Evolutionary conservation across 306 rosid species (phyloP).

Genomic region (Lathyrus sativus): DNA sequence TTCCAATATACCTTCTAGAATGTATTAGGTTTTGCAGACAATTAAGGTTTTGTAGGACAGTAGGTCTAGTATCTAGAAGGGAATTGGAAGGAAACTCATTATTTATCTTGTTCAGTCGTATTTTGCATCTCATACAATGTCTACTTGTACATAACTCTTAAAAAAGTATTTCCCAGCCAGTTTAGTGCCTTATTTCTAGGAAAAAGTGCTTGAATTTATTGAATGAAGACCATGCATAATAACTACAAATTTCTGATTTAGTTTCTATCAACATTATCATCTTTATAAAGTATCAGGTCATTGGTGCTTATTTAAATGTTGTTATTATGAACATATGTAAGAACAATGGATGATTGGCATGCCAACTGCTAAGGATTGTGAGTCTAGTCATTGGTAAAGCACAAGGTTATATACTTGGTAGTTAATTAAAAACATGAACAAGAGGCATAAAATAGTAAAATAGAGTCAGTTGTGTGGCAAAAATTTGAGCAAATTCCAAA

Average conservation of each 20-base stretch:
- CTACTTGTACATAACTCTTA: conserved; percentile 8
- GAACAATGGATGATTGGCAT: conserved; percentile 20
- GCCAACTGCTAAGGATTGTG: conserved; percentile 5
- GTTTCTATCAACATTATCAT: not conserved
- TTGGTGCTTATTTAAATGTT: not conserved
- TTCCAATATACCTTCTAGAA: conserved; percentile 7
- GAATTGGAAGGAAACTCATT: conserved; percentile 3
- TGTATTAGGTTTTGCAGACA: conserved; percentile 1
- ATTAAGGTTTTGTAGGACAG: not conserved
- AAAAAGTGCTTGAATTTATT: not conserved
- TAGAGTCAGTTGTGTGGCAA: not conserved
- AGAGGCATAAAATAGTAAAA: conserved; percentile 3
- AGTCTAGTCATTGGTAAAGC: not conserved
- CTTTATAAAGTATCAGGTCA: conserved; percentile 15
- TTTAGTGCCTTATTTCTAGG: not conserved
- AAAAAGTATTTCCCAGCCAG: conserved; percentile 13
- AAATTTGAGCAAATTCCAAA: conserved; percentile 10
- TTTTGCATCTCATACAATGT: conserved; percentile 13
- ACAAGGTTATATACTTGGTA: not conserved
- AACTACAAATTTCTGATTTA: not conserved
- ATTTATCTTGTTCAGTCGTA: not conserved
- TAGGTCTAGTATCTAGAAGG: conserved; percentile 19
- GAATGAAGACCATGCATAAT: conserved; percentile 3
- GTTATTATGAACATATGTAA: not conserved
- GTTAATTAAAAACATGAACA: not conserved